Evolutionary conservation across 2,329 filamentous ascomycete genomes (phyloP), one percentile per base, ranked within the genome.

Genomic region (Dactylella cylindrospora): DNA sequence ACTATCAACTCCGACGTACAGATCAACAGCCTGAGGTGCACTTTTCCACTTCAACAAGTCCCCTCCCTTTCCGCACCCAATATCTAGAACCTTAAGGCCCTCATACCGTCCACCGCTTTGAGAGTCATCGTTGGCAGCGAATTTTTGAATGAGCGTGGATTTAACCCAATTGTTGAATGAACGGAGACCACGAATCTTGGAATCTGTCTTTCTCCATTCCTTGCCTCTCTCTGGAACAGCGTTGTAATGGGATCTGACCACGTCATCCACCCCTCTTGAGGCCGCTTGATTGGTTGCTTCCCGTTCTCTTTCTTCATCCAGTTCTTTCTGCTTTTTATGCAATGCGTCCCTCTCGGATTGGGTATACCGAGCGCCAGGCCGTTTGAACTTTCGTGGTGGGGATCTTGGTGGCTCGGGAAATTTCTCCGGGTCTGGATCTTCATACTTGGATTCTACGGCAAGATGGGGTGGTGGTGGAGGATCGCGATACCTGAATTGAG

Each of bases 141-240:
- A 97, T 72, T 95, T 96, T 72, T 97, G 90, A 67, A 98, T 97
- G 68, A 97, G 82, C 43, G 88, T 91, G 71, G 89, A 95, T 78
- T 98, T 98, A 75, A 98, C 82, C 93, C 93, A 98, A 74, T 98
- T 98, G 76, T 98, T 98, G 78, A 95, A 93, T 67, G 86, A 88
- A 47, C 93, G 83, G 47, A 98, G 77, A 0, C 93, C 93, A 75
- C 94, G 95, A 77, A 98, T 98, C 70, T 88, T 86, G 73, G 88
- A 95, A 70, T 95, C 90, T 5, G 89, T 95, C 72, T 86, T 89
- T 43, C 93, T 83, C 91, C 93, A 98, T 70, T 96, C 90, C 49
- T 91, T 83, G 9, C 93, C 93, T 23, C 90, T 83, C 76, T 98
- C 87, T 0, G 91, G 91, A 0, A 97, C 91, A 29, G 87, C 85